Percentiles rank a stretch among this genome's conserved stretches.
Conservation (phyloP, 192 early-diverging fungal genomes). For the Umbelopsis sp. region DNA sequence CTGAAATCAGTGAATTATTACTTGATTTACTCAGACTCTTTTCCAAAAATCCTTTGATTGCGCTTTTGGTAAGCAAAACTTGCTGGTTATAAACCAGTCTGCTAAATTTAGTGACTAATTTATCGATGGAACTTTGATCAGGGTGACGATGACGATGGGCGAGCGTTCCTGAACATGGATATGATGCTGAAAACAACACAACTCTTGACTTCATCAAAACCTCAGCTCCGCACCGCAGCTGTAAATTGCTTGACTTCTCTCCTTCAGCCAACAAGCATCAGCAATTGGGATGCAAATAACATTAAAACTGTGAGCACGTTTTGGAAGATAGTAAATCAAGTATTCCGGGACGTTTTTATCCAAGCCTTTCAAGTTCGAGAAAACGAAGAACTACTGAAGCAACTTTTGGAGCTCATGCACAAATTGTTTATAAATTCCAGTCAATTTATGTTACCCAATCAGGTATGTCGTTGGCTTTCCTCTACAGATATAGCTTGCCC, state of each 20-base stretch:
- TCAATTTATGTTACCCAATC: conserved; percentile 47
- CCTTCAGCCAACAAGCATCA: conserved; percentile 64
- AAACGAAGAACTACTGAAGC: conserved; percentile 59
- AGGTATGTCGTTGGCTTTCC: conserved; percentile 30
- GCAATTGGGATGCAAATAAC: conserved; percentile 77
- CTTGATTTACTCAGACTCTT: conserved; percentile 72
- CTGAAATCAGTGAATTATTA: conserved; percentile 78
- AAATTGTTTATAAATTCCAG: conserved; percentile 62
- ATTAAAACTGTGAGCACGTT: conserved; percentile 63
- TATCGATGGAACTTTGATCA: not conserved
- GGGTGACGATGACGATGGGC: conserved; percentile 25
- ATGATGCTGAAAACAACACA: conserved; percentile 70
- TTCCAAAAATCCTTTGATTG: conserved; percentile 68
- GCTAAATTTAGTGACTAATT: not conserved
- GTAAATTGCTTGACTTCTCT: conserved; percentile 70
- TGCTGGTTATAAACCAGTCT: not conserved
- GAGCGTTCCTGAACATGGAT: conserved; percentile 68
- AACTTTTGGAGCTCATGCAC: conserved; percentile 61
- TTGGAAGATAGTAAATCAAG: conserved; percentile 67
- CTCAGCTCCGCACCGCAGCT: conserved; percentile 38
- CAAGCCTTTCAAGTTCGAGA: conserved; percentile 74
- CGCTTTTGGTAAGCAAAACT: conserved; percentile 56
- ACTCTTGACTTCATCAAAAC: conserved; percentile 33
- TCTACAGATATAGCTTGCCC: not conserved
- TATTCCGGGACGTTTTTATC: conserved; percentile 49